These are phyloP conservation scores for Colletotrichum caudatum DNA, from an alignment of 2,329 filamentous ascomycete genomes.

Conservation along the genomic window DNA sequence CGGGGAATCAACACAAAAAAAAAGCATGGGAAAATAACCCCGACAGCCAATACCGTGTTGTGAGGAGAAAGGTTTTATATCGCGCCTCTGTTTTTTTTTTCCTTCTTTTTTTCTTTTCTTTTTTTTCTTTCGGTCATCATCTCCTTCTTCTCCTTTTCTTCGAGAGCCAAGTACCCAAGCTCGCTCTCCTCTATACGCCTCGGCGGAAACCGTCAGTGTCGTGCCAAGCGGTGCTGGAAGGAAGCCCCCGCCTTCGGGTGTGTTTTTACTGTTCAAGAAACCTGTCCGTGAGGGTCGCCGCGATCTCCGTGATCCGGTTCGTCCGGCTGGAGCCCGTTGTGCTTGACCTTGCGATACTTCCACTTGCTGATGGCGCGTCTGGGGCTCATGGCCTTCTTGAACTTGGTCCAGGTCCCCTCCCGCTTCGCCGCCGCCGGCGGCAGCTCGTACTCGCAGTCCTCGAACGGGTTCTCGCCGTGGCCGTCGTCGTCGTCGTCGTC, in stretches of 20 bases:
- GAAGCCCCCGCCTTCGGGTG: neutral
- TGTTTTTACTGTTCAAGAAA: neutral
- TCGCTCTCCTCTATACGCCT: neutral
- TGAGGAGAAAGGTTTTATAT: neutral
- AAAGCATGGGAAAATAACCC: neutral
- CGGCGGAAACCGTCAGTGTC: neutral
- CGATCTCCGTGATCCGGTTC: slow-evolving; percentile 17
- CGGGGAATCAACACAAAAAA: neutral
- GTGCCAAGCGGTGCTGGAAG: neutral
- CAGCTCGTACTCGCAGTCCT: slow-evolving; percentile 38
- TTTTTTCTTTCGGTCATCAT: too few relatives aligned
- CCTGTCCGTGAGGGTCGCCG: neutral
- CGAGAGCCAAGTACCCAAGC: neutral
- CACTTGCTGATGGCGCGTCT: slow-evolving; percentile 37
- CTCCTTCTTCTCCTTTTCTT: neutral
- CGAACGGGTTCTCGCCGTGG: slow-evolving; percentile 23
- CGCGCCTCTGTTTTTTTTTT: neutral
- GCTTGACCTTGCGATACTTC: slow-evolving; percentile 36
- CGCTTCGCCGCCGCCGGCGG: slow-evolving; percentile 15
- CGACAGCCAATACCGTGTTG: neutral
- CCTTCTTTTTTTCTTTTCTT: too few relatives aligned
- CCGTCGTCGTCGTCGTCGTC: neutral
- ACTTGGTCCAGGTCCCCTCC: slow-evolving; percentile 34
- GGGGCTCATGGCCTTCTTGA: slow-evolving; percentile 40
- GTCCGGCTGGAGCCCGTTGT: slow-evolving; percentile 8